Conservation (phyloP, 495 filamentous ascomycete genomes). For the Hypoxylon lienhwacheense region DNA sequence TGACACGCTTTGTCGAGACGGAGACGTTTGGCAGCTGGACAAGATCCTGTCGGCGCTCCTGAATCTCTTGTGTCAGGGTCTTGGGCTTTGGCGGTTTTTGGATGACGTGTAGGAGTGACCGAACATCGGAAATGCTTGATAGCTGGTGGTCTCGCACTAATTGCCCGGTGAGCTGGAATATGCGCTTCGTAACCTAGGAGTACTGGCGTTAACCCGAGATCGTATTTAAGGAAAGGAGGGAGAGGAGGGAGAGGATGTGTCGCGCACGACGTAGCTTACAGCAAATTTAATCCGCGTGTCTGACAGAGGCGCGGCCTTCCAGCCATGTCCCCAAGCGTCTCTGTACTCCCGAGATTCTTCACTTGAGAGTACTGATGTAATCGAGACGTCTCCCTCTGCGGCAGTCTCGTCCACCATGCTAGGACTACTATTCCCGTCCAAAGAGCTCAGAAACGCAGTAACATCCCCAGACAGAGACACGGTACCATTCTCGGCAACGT, state of each 20-base stretch:
- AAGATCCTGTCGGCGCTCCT: conserved; percentile 46
- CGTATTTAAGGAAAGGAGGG: background rate
- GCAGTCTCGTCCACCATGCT: too few relatives aligned
- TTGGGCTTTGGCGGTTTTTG: conserved; percentile 60
- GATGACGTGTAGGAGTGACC: conserved; percentile 57
- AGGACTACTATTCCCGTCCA: conserved; percentile 6
- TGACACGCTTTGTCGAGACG: conserved; percentile 61
- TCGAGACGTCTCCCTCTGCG: background rate
- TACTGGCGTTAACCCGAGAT: background rate
- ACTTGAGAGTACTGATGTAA: conserved; percentile 9
- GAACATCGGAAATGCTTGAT: conserved; percentile 53
- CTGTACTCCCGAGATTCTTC: conserved; percentile 37
- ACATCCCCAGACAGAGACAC: conserved; percentile 29
- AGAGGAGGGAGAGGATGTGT: too few relatives aligned
- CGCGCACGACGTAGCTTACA: conserved; percentile 52
- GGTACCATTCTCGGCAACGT: conserved; percentile 22
- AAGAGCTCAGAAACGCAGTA: conserved; percentile 10
- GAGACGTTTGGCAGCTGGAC: conserved; percentile 67
- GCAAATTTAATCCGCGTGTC: conserved; percentile 70
- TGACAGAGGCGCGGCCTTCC: conserved; percentile 58
- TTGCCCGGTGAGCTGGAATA: conserved; percentile 74
- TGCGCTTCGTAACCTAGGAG: conserved; percentile 70
- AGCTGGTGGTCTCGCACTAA: conserved; percentile 70
- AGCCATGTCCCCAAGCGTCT: conserved; percentile 49
- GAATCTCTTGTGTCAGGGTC: conserved; percentile 53